phyloP scores from a whole-genome alignment of 2,329 filamentous ascomycete genomes.

The Aspergillus intermedius region DNA sequence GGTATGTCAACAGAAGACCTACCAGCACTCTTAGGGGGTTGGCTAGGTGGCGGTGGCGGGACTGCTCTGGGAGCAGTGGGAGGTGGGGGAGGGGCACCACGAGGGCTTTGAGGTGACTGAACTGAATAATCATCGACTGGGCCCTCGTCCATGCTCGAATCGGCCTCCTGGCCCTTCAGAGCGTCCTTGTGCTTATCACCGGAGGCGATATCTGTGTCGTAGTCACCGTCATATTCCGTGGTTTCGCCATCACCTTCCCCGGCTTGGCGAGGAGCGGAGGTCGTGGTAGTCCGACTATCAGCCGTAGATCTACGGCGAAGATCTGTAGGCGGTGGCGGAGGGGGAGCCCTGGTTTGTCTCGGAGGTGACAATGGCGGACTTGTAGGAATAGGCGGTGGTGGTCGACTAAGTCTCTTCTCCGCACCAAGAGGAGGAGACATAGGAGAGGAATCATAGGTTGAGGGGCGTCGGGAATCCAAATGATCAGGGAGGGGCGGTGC shows the following conservation, averaged over 20 bases:
- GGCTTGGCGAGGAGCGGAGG: slow-evolving; percentile 41
- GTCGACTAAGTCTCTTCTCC: slow-evolving; percentile 39
- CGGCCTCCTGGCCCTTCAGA: slow-evolving; percentile 70
- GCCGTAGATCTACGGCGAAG: slow-evolving; percentile 54
- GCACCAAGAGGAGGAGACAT: slow-evolving; percentile 24
- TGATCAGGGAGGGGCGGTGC: slow-evolving; percentile 39
- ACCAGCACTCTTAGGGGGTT: slow-evolving; percentile 45
- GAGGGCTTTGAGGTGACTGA: slow-evolving; percentile 40
- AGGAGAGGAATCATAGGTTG: slow-evolving; percentile 34
- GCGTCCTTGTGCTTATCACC: slow-evolving; percentile 91
- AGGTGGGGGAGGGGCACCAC: slow-evolving; percentile 45
- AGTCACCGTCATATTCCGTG: slow-evolving; percentile 94
- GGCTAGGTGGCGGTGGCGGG: slow-evolving; percentile 60
- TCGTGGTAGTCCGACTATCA: slow-evolving; percentile 41
- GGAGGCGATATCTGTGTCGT: slow-evolving; percentile 95
- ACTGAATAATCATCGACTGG: slow-evolving; percentile 49
- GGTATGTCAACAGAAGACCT: slow-evolving; percentile 27
- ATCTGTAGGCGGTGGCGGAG: slow-evolving; percentile 53
- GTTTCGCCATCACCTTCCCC: slow-evolving; percentile 67
- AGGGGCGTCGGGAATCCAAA: slow-evolving; percentile 32
- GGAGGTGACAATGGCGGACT: slow-evolving; percentile 37
- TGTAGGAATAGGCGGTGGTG: slow-evolving; percentile 35
- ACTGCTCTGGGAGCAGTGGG: slow-evolving; percentile 55
- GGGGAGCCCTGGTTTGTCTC: slow-evolving; percentile 56
- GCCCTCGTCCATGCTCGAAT: slow-evolving; percentile 67